These are phyloP conservation scores for Solanum piurae DNA, from an alignment of 257 asterid genomes.

Conservation along the genomic window DNA sequence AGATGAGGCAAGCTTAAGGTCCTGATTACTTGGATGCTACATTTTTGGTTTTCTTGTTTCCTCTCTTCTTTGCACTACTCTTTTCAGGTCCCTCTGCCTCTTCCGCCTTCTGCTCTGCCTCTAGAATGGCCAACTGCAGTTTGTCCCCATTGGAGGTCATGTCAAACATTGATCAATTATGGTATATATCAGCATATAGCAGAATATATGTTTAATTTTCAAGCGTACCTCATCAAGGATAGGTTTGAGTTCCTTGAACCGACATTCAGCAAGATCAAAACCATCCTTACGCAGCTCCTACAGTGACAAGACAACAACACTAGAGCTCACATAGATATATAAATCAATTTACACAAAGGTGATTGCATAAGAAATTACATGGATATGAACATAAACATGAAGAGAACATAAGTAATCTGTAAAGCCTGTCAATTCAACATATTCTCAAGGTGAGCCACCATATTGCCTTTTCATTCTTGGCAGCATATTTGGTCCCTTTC, in stretches of 20 bases:
- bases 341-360: not conserved
- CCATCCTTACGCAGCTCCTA: slow-evolving; percentile 98
- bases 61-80: slow-evolving; percentile 54
- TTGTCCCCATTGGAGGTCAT: not conserved
- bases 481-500: not conserved
- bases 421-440: not conserved
- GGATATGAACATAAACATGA: not conserved
- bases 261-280: slow-evolving; percentile 80
- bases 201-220: not conserved
- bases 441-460: not conserved
- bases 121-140: slow-evolving; percentile 70
- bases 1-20: not conserved
- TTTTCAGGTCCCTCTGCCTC: slow-evolving; percentile 68
- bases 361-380: not conserved
- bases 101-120: slow-evolving; percentile 92
- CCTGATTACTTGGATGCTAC: slow-evolving; percentile 31
- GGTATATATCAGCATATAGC: not conserved
- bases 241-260: slow-evolving; percentile 95
- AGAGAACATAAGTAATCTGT: not conserved
- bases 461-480: not conserved
- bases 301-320: not conserved
- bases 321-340: not conserved
- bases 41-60: slow-evolving; percentile 45
- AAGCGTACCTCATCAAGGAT: slow-evolving; percentile 81
- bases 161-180: not conserved